phyloP scores from a whole-genome alignment of 2,329 filamentous ascomycete species.

The Sporothrix globosa region DNA sequence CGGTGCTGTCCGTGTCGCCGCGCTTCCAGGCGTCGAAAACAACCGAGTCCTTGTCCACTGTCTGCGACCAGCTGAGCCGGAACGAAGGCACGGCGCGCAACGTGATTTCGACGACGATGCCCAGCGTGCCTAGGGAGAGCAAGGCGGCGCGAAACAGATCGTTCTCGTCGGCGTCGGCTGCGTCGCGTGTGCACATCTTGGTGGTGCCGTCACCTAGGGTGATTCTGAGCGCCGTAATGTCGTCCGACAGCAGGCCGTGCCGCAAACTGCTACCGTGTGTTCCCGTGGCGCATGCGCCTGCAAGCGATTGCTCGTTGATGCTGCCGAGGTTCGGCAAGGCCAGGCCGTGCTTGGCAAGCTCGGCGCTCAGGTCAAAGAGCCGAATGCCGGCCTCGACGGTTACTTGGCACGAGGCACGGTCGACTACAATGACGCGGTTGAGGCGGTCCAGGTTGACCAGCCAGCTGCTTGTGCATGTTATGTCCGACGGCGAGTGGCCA shows the following conservation, averaged over 20 bases:
- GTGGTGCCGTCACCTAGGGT: conserved; percentile 80
- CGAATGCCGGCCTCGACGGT: conserved; percentile 88
- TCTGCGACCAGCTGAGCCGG: conserved; percentile 85
- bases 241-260: conserved; percentile 84
- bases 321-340: conserved; percentile 91
- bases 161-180: conserved; percentile 63
- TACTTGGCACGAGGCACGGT: conserved; percentile 64
- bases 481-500: conserved; percentile 85
- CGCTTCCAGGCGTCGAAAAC: conserved; percentile 71
- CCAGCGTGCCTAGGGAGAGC: conserved; percentile 84
- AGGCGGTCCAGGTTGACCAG: conserved; percentile 90
- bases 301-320: conserved; percentile 92
- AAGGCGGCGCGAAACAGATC: conserved; percentile 88
- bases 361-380: conserved; percentile 71
- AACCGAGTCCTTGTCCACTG: conserved; percentile 68
- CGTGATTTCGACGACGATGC: conserved; percentile 87
- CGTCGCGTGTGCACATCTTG: conserved; percentile 63
- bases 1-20: conserved; percentile 66
- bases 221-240: conserved; percentile 73
- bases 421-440: conserved; percentile 70
- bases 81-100: conserved; percentile 79
- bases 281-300: conserved; percentile 87
- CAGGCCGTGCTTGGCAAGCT: conserved; percentile 73
- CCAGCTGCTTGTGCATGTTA: conserved; percentile 94
- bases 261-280: conserved; percentile 87